Conservation (phyloP, 73 alveolate species). For the Paramecium bursaria region DNA sequence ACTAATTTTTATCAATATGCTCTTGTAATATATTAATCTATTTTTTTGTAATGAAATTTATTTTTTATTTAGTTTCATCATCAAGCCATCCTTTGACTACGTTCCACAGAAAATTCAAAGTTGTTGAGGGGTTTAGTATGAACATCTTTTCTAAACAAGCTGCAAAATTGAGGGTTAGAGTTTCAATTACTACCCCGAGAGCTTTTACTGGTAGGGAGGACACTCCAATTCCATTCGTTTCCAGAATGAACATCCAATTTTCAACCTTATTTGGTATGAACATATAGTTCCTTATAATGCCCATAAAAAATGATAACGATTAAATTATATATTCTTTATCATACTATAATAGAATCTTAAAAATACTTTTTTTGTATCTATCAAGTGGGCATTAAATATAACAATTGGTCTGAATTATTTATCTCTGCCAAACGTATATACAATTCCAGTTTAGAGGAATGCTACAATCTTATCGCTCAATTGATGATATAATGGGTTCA, state of each 20-base stretch:
- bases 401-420: slow-evolving; percentile 64
- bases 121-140: slow-evolving; percentile 53
- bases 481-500: slow-evolving; percentile 16
- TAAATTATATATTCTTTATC: slow-evolving; percentile 37
- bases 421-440: slow-evolving; percentile 62
- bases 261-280: slow-evolving; percentile 63
- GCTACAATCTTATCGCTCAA: background rate
- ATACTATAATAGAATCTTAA: slow-evolving; percentile 13
- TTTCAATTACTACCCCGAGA: slow-evolving; percentile 45
- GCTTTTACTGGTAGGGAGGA: slow-evolving; percentile 34
- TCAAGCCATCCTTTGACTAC: slow-evolving; percentile 41
- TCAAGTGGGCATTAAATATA: slow-evolving; percentile 22
- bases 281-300: slow-evolving; percentile 59
- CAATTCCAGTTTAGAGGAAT: slow-evolving; percentile 51
- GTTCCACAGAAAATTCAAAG: slow-evolving; percentile 54
- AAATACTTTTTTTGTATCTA: slow-evolving; percentile 58
- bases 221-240: slow-evolving; percentile 42
- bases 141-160: slow-evolving; percentile 52
- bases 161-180: slow-evolving; percentile 36
- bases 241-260: slow-evolving; percentile 62
- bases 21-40: background rate
- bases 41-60: slow-evolving; percentile 19
- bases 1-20: slow-evolving; percentile 8
- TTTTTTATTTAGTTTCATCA: slow-evolving; percentile 49
- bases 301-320: slow-evolving; percentile 58